Base-by-base conservation (phyloP, 2,329 filamentous ascomycete genomes). In the Bipolaris victoriae region DNA sequence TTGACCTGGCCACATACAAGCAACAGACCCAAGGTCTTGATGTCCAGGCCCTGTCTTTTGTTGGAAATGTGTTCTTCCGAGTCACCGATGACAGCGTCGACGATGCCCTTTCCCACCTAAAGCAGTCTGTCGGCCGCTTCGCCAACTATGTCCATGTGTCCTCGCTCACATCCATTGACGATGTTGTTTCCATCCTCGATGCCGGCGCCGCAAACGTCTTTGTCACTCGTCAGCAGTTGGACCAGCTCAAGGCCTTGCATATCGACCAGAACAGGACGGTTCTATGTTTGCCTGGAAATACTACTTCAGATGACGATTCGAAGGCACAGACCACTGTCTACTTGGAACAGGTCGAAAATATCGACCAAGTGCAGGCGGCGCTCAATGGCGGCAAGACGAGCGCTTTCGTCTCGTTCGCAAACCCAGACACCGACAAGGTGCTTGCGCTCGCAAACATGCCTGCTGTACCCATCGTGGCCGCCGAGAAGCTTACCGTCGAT, bases 191-290 rank as follows among this genome's bases (percentile, higher is more conserved):
- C 45, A 83, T 98, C 35, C 86, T 99, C 54, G 91, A 99, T 75
- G 86, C 88, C 62, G 95, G 95, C 58, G 92, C 92, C 6, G 86
- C 88, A 50, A 95, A 89, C 74, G 89, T 95, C 61, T 95, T 98
- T 75, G 90, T 97, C 49, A 84, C 84, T 16, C 84, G 88, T 46
- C 83, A 87, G 55, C 89, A 92, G 73, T 80, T 96, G 51, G 80
- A 81, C 39, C 75, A 79, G 16, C 77, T 90, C 41, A 77, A 82
- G 49, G 66, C 79, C 47, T 77, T 82, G 64, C 82, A 82, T 29
- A 78, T 88, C 41, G 79, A 82, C 57, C 80, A 82, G 7, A 81
- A 82, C 54, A 80, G 87, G 46, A 74, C 89, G n/a, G 82, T 87
- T 7, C 78, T 87, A 33, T 81, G 80, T 7, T 74, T 87, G 33